Conservation (phyloP, 1,139 yeast species). For the Hemisphaericaspora xylofermentans region DNA sequence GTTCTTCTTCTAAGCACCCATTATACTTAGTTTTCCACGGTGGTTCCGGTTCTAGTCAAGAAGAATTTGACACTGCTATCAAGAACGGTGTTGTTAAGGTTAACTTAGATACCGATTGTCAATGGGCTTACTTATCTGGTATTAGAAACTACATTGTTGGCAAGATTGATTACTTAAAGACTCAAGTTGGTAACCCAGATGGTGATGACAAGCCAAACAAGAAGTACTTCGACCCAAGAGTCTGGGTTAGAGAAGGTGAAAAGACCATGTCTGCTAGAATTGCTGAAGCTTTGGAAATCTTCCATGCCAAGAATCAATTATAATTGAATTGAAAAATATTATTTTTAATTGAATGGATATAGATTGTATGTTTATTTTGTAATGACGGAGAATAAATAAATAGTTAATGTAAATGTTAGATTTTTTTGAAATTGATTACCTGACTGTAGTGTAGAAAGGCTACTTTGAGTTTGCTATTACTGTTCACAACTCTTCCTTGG, state of each 20-base stretch:
- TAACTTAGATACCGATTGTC: constrained; percentile 98
- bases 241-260: constrained; percentile 99
- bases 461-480: too few species aligned
- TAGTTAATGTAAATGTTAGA: neutral
- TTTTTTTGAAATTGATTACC: too few species aligned
- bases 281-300: constrained; percentile 75
- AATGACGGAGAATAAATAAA: constrained; percentile 2
- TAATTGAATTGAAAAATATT: constrained; percentile 22
- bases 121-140: constrained; percentile 95
- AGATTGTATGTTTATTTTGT: constrained; percentile 4
- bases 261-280: constrained; percentile 94
- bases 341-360: neutral
- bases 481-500: too few species aligned
- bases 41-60: constrained; percentile 96
- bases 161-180: constrained; percentile 90
- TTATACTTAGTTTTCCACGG: constrained; percentile 99
- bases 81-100: constrained; percentile 96
- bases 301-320: constrained; percentile 75
- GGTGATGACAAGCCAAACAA: constrained; percentile 99
- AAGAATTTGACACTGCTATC: constrained; percentile 91
- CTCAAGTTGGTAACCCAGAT: constrained; percentile 98
- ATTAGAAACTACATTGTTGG: constrained; percentile 93
- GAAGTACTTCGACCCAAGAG: constrained; percentile 99
- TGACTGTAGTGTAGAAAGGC: too few species aligned
- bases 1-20: constrained; percentile 63